A percentile compares a stretch with the other conserved stretches of the same genome.
phyloP scores from a whole-genome alignment of 352 stramenopile species.

The Globisporangium sylvaticum region DNA sequence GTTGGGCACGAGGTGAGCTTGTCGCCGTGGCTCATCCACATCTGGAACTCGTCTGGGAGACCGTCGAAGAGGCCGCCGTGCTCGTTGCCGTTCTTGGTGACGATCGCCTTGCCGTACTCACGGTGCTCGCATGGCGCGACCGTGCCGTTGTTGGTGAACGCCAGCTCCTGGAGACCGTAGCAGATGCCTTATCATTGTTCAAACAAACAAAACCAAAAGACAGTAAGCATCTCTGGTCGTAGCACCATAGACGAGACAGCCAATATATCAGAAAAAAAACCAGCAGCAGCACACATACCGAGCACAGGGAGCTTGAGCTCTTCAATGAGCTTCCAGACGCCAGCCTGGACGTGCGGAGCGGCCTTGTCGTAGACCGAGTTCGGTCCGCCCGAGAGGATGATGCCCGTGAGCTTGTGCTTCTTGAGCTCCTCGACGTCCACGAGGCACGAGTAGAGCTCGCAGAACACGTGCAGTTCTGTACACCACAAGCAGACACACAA shows the following conservation, averaged over 20 bases:
- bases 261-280: constrained; percentile 5
- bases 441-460: constrained; percentile 98
- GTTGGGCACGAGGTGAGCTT: constrained; percentile 94
- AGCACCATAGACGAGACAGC: constrained; percentile 3
- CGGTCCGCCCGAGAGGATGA: constrained; percentile 98
- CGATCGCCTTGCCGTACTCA: constrained; percentile 97
- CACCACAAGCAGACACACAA: constrained; percentile 7
- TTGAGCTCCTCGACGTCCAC: constrained; percentile 90
- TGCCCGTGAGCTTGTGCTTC: constrained; percentile 92
- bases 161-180: constrained; percentile 94
- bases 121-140: constrained; percentile 92
- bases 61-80: constrained; percentile 86
- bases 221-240: constrained; percentile 8
- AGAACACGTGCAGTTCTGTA: constrained; percentile 97
- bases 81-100: constrained; percentile 64
- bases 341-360: constrained; percentile 91
- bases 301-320: constrained; percentile 95
- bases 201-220: background rate
- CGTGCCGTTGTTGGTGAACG: constrained; percentile 94
- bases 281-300: constrained; percentile 24
- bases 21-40: constrained; percentile 99
- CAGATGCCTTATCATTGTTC: constrained; percentile 85
- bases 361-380: constrained; percentile 95
- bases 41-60: constrained; percentile 92
- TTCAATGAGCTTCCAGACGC: constrained; percentile 96